A percentile compares a stretch with the other conserved stretches of the same genome.
Evolutionary conservation across 2,329 filamentous ascomycete species (phyloP).

Genomic region (Bimuria novae-zelandiae): DNA sequence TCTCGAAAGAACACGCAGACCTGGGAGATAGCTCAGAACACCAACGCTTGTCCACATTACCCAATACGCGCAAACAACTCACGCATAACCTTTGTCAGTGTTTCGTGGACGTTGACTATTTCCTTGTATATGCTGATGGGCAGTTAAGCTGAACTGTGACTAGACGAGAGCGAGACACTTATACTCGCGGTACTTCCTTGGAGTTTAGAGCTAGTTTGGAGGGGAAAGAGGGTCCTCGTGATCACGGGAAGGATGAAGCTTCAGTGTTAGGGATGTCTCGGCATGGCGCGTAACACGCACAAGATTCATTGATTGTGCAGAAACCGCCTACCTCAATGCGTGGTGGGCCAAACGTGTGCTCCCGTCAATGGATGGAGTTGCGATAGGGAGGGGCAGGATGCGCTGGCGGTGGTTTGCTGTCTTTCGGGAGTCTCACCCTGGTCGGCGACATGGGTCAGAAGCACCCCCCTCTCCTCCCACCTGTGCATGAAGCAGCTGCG

Average conservation of each 20-base stretch:
- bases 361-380: background rate
- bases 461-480: too few relatives aligned
- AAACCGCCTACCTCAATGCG: background rate
- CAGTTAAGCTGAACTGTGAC: too few relatives aligned
- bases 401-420: conserved; percentile 6
- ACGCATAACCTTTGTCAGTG: too few relatives aligned
- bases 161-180: too few relatives aligned
- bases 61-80: background rate
- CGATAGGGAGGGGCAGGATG: background rate
- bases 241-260: background rate
- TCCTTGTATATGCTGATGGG: too few relatives aligned
- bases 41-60: too few relatives aligned
- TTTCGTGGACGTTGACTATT: too few relatives aligned
- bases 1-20: too few relatives aligned
- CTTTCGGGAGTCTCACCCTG: background rate
- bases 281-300: background rate
- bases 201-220: too few relatives aligned
- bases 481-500: conserved; percentile 6
- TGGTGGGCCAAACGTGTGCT: conserved; percentile 1
- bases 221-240: background rate
- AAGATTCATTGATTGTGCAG: background rate
- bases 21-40: too few relatives aligned
- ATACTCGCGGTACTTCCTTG: too few relatives aligned
- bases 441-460: background rate
- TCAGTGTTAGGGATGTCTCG: background rate